Evolutionary conservation across 2,329 filamentous ascomycete species (phyloP).

Genomic region (Sporothrix luriei): DNA sequence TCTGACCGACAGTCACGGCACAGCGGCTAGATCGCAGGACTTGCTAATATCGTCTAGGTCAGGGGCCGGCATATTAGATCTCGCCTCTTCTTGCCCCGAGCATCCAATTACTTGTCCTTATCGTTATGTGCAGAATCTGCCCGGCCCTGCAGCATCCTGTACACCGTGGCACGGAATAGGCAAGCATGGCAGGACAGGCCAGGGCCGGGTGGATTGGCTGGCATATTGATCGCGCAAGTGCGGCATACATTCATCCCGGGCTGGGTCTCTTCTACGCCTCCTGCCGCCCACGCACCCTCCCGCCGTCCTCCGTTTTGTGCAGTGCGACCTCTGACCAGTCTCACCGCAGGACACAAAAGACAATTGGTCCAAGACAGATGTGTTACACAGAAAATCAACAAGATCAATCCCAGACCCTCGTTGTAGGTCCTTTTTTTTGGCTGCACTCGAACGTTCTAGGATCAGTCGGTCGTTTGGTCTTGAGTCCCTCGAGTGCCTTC

Average conservation of each 20-base stretch:
- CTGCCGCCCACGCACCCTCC: not conserved
- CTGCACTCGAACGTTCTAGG: slow-evolving; percentile 3
- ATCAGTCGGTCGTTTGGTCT: not conserved
- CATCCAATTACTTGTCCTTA: slow-evolving; percentile 22
- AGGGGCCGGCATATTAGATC: slow-evolving; percentile 8
- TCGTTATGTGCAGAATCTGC: slow-evolving; percentile 29
- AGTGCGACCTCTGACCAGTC: slow-evolving; percentile 12
- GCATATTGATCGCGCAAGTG: slow-evolving; percentile 7
- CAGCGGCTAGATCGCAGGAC: not conserved
- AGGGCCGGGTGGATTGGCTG: not conserved
- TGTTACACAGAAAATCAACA: slow-evolving; percentile 5
- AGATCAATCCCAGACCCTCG: not conserved
- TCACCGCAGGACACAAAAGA: slow-evolving; percentile 8
- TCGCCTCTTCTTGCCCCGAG: slow-evolving; percentile 30
- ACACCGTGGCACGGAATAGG: slow-evolving; percentile 8
- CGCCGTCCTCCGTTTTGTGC: slow-evolving; percentile 8
- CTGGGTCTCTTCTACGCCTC: not conserved
- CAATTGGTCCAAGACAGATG: slow-evolving; percentile 6
- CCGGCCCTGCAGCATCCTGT: slow-evolving; percentile 26
- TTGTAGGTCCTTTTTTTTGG: not conserved
- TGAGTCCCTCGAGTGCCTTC: not conserved
- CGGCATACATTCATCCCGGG: not conserved
- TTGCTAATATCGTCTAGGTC: not conserved
- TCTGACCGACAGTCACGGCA: not conserved
- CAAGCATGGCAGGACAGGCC: slow-evolving; percentile 22